Percentiles rank a stretch among this genome's conserved stretches.
phyloP scores from a whole-genome alignment of 352 stramenopile genomes.

The Lagenidium sp. region DNA sequence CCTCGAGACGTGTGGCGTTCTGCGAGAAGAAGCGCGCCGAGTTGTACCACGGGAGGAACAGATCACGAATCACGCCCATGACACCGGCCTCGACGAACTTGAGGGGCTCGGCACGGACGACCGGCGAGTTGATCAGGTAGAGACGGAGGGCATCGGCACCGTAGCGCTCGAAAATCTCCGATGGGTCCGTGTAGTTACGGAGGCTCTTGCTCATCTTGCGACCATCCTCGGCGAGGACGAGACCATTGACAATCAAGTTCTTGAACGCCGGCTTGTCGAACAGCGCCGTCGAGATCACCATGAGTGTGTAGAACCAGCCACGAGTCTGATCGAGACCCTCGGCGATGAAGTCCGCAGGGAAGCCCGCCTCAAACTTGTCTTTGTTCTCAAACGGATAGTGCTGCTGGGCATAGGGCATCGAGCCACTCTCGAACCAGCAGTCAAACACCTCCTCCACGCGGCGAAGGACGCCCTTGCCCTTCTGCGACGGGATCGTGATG shows the following conservation, averaged over 20 bases:
- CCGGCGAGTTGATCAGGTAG: conserved; percentile 99
- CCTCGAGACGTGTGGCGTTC: conserved; percentile 92
- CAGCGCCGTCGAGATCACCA: conserved; percentile 98
- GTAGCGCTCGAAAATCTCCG: conserved; percentile 94
- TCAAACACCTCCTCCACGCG: conserved; percentile 95
- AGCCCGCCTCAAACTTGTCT: conserved; percentile 93
- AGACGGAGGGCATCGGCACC: conserved; percentile 97
- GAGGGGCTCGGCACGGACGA: conserved; percentile 97
- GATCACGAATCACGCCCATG: conserved; percentile 95
- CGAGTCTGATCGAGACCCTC: conserved; percentile 99
- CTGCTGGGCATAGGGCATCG: conserved; percentile 99
- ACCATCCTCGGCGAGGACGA: conserved; percentile 97
- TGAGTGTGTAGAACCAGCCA: conserved; percentile 99
- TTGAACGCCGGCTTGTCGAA: conserved; percentile 99
- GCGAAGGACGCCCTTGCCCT: conserved; percentile 78
- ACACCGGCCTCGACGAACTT: conserved; percentile 97
- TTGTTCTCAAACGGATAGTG: conserved; percentile 99
- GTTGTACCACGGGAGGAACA: conserved; percentile 99
- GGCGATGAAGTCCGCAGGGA: conserved; percentile 99
- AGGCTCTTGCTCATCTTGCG: conserved; percentile 99
- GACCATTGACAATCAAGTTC: conserved; percentile 99
- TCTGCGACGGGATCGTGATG: conserved; percentile 96
- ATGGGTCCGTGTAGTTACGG: conserved; percentile 97
- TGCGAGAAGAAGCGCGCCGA: conserved; percentile 99
- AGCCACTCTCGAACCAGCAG: conserved; percentile 99